Evolutionary conservation across 305 asterid species (phyloP).

Genomic region (Solanum hybrid): DNA sequence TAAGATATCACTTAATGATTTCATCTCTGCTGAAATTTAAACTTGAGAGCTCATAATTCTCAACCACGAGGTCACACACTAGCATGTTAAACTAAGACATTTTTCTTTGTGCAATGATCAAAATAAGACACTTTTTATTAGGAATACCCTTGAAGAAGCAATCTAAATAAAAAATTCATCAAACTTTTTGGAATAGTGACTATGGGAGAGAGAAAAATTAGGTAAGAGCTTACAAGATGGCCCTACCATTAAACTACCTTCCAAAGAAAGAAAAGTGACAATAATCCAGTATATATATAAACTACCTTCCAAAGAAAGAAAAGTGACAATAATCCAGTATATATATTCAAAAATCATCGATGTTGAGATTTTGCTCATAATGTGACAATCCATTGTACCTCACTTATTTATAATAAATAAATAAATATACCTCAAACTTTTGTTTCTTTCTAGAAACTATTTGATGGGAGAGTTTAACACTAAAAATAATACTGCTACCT

Average conservation of each 20-base stretch:
- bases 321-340: neutral
- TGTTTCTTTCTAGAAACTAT: neutral
- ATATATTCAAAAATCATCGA: neutral
- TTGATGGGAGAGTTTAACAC: neutral
- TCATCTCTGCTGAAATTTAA: neutral
- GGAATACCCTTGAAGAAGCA: constrained; percentile 20
- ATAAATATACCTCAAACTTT: neutral
- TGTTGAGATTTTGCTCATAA: neutral
- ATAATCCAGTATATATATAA: neutral
- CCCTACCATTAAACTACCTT: constrained; percentile 11
- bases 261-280: neutral
- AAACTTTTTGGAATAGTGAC: neutral
- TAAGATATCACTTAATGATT: neutral
- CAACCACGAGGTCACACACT: neutral
- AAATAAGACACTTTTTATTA: neutral
- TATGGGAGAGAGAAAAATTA: neutral
- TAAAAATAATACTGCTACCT: neutral
- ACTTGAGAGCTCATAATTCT: neutral
- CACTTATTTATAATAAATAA: neutral
- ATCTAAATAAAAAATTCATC: neutral
- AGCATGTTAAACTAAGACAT: neutral
- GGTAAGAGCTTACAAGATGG: neutral
- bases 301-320: constrained; percentile 6
- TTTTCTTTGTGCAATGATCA: neutral
- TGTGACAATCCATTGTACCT: neutral